Base-by-base conservation (phyloP, 768 basidiomycete genomes). In the Boletus huronensis region DNA sequence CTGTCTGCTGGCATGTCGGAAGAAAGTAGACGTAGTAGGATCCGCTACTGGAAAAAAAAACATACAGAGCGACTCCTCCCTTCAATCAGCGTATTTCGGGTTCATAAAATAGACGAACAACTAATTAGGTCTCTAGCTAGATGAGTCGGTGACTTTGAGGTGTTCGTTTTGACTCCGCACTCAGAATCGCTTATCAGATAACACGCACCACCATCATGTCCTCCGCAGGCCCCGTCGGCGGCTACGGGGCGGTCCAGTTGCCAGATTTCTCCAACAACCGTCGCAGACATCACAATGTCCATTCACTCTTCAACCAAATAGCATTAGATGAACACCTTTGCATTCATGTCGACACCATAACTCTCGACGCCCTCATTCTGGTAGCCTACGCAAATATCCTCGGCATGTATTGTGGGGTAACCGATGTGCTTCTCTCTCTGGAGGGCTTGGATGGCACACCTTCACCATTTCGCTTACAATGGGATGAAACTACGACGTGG, bases 251-350 rank as follows among this genome's bases (percentile, higher is more conserved):
- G 25, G 23, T 54, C 19, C 59, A 47, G n/a, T 32, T 65, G n/a
- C 64, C 66, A 28, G 53, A 65, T 19, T 28, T 65, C 26, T 67
- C 64, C 31, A 50, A 62, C 23, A 32, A 44, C 21, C 64, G 64
- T 23, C 66, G 46, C 9, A 35, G 25, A 26, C 39, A 58, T 42
- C 28, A 19, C 14, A 23, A 51, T 4, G 9, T 41, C 6, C 43
- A 52, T n/a, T 21, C 32, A 10, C 40, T 52, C 17, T 42, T 54
- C 43, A 34, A 48, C 35, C 41, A 48, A 19, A 43, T 55, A 25
- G 31, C 41, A 16, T 23, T 64, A 26, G 51, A 52, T 11, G 42
- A 53, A 25, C 29, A 42, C 50, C 40, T 46, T 16, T 42, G 32
- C 29, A n/a, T 16, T 48, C 52, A 42, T 36, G 45, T 36, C 31